phyloP scores from a whole-genome alignment of 495 filamentous ascomycete genomes.

The Penicillium cataractarum region DNA sequence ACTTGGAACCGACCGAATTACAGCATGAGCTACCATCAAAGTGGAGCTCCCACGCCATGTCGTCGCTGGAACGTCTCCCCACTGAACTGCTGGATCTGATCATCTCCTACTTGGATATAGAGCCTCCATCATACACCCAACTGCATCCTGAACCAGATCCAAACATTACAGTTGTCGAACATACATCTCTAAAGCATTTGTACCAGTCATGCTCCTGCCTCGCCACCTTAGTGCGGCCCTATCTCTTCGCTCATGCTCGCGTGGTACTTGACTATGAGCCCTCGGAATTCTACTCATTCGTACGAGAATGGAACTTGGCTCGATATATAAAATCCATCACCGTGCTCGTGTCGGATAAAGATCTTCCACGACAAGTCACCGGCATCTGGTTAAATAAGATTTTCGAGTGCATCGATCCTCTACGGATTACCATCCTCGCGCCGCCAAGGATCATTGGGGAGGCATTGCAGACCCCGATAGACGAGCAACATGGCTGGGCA shows the following conservation, averaged over 20 bases:
- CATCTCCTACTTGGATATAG: conserved; percentile 31
- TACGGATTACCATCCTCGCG: conserved; percentile 39
- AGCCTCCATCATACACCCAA: conserved; percentile 34
- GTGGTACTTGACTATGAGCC: conserved; percentile 34
- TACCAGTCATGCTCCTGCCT: conserved; percentile 32
- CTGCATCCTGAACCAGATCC: conserved; percentile 32
- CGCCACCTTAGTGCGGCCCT: conserved; percentile 34
- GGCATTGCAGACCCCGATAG: conserved; percentile 32
- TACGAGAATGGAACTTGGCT: conserved; percentile 26
- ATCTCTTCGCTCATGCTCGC: conserved; percentile 39
- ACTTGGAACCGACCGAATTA: background rate
- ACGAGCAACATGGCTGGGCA: conserved; percentile 43
- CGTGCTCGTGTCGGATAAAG: conserved; percentile 8
- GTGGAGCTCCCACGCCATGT: conserved; percentile 12
- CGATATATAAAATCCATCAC: conserved; percentile 41
- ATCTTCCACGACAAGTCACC: conserved; percentile 9
- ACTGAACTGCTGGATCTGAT: conserved; percentile 49
- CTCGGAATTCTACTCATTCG: conserved; percentile 33
- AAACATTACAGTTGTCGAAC: conserved; percentile 25
- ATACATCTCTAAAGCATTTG: conserved; percentile 39
- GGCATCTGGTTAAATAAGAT: conserved; percentile 40
- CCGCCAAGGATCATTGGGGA: conserved; percentile 39
- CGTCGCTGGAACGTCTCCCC: conserved; percentile 34
- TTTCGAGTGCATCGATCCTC: conserved; percentile 34
- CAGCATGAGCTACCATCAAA: background rate